Evolutionary conservation across 495 filamentous ascomycete species (phyloP), one percentile per base, ranked within the genome.

Genomic region (Neurospora sp.): DNA sequence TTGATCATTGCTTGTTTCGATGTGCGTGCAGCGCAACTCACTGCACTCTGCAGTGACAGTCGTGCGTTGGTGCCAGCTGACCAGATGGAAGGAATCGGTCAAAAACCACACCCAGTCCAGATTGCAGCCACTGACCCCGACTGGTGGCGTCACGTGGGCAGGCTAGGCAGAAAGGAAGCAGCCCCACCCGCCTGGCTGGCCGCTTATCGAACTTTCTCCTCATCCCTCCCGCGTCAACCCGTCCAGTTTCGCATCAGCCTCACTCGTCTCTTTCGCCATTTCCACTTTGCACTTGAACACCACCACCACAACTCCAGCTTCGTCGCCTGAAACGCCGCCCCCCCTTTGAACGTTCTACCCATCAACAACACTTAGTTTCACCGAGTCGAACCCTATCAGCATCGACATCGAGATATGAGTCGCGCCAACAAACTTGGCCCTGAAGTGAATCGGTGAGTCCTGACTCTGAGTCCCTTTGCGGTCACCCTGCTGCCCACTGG

Each of bases 391-490:
- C 42, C 74, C 69, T 69, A 48, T 48, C 59, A 27, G 74, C 44
- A 77, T 77, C 75, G 78, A 69, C 79, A 82, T 80, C 81, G 86
- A 91, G 88, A 85, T 86, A 93, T 93, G 91, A 93, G 88, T 89
- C 89, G 91, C 80, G 89, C 86, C 83, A 89, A 88, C 79, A 97
- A 97, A 87, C 91, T 97, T 86, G 93, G 94, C 85, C 93, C 94
- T 82, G 93, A 97, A 91, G 94, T 95, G 85, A 96, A 96, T 87
- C 90, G 93, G 91, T 94, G 86, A 79, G 91, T 89, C 73, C 41
- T 20, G 31, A 35, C 31, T 35, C 31, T 35, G 86, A 79, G 91
- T 89, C 73, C 48, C 38, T 40, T 22, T 38, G 59, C 71, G 61
- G 68, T 61, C 72, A 48, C 40, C 12, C 27, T 20, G 35, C 46